phyloP scores from a whole-genome alignment of 306 rosid species.

The Fragaria nilgerrensis region DNA sequence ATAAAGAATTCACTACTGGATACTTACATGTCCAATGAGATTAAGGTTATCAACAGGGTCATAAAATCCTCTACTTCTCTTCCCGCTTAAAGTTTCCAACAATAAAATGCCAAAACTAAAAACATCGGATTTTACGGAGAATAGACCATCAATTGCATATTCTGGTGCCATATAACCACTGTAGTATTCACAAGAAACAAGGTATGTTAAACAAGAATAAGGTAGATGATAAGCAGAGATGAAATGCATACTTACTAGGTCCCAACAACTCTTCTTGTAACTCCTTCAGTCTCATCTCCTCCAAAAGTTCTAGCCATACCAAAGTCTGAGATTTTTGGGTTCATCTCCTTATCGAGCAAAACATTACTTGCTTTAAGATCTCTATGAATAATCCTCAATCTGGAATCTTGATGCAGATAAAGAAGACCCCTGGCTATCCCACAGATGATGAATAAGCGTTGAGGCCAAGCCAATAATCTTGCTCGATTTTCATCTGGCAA shows the following conservation, averaged over 20 bases:
- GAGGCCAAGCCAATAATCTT: slow-evolving; percentile 18
- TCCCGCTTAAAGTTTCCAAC: slow-evolving; percentile 33
- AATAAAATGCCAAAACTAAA: slow-evolving; percentile 36
- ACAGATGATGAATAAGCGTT: slow-evolving; percentile 19
- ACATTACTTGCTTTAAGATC: slow-evolving; percentile 47
- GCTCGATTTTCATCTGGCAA: slow-evolving; percentile 18
- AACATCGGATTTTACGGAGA: slow-evolving; percentile 45
- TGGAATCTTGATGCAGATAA: slow-evolving; percentile 60
- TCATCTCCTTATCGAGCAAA: slow-evolving; percentile 36
- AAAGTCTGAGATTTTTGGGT: slow-evolving; percentile 42
- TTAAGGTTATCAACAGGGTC: slow-evolving; percentile 1
- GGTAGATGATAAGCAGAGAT: not conserved
- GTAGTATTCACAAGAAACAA: not conserved
- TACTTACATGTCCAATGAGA: slow-evolving; percentile 37
- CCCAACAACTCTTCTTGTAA: slow-evolving; percentile 40
- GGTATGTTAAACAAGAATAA: not conserved
- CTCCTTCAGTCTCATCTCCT: slow-evolving; percentile 33
- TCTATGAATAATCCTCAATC: slow-evolving; percentile 41
- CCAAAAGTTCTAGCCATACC: slow-evolving; percentile 44
- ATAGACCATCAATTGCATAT: slow-evolving; percentile 44
- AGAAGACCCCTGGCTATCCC: slow-evolving; percentile 58
- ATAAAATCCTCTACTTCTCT: slow-evolving; percentile 28
- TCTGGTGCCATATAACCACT: slow-evolving; percentile 68
- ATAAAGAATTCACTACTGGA: not conserved
- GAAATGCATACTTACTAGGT: slow-evolving; percentile 32